A percentile compares a stretch with the other conserved stretches of the same genome.
These are phyloP conservation scores for Neofusicoccum sp. DNA, from an alignment of 2,329 filamentous ascomycete genomes.

Conservation along the genomic window DNA sequence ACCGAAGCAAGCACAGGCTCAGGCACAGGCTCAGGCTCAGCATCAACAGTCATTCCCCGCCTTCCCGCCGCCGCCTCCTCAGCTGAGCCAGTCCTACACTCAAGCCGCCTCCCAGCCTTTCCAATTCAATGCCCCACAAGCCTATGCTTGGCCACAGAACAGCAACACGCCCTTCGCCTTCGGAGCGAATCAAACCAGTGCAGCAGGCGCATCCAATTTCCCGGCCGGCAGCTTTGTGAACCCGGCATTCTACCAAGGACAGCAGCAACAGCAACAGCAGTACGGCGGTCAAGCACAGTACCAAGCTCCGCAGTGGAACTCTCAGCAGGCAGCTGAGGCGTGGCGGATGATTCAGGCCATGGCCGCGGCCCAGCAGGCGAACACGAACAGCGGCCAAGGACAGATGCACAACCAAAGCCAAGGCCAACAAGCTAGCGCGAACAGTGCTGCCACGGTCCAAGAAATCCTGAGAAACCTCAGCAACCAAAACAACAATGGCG, in stretches of 20 bases:
- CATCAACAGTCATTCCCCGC: background rate
- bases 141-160: slow-evolving; percentile 20
- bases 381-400: background rate
- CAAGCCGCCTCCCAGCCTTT: slow-evolving; percentile 1
- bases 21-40: background rate
- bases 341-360: slow-evolving; percentile 18
- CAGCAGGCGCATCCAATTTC: slow-evolving; percentile 21
- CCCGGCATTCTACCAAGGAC: slow-evolving; percentile 32
- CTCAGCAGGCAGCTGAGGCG: slow-evolving; percentile 13
- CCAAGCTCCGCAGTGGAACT: slow-evolving; percentile 14
- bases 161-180: background rate
- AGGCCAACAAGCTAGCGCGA: background rate
- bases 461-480: slow-evolving; percentile 9
- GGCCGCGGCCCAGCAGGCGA: slow-evolving; percentile 17
- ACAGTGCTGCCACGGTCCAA: background rate
- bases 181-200: slow-evolving; percentile 19
- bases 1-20: background rate
- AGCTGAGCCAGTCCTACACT: background rate
- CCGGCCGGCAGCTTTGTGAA: slow-evolving; percentile 37
- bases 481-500: slow-evolving; percentile 10
- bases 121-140: slow-evolving; percentile 20
- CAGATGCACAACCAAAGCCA: background rate
- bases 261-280: slow-evolving; percentile 26
- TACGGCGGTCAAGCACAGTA: background rate
- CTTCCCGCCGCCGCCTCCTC: background rate